phyloP scores from a whole-genome alignment of 2,329 filamentous ascomycete species.

The Alternaria rosae region DNA sequence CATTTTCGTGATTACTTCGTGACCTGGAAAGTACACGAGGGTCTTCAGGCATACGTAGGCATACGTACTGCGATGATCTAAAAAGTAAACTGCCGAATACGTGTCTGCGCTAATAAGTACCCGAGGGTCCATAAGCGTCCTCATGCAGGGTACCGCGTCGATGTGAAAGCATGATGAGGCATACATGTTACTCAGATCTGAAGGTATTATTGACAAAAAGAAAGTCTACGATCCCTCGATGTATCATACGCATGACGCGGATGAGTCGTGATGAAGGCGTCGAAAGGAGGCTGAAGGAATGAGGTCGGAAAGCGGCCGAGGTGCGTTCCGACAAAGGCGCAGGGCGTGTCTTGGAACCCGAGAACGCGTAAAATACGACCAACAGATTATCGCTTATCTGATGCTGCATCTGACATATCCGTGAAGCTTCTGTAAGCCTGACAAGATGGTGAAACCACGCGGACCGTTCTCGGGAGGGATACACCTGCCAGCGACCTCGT shows the following conservation, averaged over 20 bases:
- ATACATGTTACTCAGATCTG: not conserved
- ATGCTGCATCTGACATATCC: not conserved
- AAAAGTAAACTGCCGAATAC: not conserved
- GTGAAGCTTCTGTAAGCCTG: not conserved
- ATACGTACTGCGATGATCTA: not conserved
- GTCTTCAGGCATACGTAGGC: not conserved
- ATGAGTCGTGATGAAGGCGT: not conserved
- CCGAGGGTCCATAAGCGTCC: not conserved
- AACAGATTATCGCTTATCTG: not conserved
- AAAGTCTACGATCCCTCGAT: not conserved
- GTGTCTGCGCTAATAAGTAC: not conserved
- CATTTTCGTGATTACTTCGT: not conserved
- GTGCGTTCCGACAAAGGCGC: not conserved
- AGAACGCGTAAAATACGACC: not conserved
- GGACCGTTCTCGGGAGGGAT: not conserved
- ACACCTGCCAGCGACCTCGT: conserved; percentile 3
- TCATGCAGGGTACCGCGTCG: not conserved
- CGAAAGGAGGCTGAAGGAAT: not conserved
- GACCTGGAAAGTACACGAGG: not conserved
- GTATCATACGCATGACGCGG: not conserved
- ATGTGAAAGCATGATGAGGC: not conserved
- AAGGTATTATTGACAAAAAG: not conserved
- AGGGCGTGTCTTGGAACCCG: not conserved
- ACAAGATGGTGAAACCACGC: conserved; percentile 1
- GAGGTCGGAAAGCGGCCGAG: conserved; percentile 3